Evolutionary conservation across 1,139 yeast species (phyloP).

Genomic region (Trichomonascaceae sp.): DNA sequence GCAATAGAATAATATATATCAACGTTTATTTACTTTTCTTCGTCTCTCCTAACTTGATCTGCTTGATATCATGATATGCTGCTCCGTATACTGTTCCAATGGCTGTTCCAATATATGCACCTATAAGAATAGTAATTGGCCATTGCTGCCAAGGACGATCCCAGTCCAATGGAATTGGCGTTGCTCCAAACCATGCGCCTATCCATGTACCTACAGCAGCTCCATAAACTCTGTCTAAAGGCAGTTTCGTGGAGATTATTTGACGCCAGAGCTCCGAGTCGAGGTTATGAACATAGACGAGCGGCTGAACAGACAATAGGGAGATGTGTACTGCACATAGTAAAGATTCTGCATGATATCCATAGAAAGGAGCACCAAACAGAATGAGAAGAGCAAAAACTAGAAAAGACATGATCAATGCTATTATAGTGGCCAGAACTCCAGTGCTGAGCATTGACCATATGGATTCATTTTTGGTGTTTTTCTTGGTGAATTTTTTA

Average conservation of each 20-base stretch:
- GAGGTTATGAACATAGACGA: constrained; percentile 54
- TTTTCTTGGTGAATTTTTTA: not conserved
- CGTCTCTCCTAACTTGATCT: not conserved
- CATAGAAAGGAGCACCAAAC: constrained; percentile 82
- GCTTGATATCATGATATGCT: constrained; percentile 9
- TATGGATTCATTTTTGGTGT: not conserved
- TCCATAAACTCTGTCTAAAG: constrained; percentile 29
- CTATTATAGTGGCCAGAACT: constrained; percentile 30
- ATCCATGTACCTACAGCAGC: constrained; percentile 49
- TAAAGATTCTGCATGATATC: constrained; percentile 52
- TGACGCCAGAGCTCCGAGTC: constrained; percentile 45
- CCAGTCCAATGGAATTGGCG: constrained; percentile 96
- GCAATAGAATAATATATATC: too few species aligned
- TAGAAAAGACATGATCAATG: constrained; percentile 46
- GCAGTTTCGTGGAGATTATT: constrained; percentile 32
- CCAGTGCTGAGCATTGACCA: constrained; percentile 18
- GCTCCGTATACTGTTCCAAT: constrained; percentile 42
- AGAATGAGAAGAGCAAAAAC: constrained; percentile 27
- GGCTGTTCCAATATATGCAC: constrained; percentile 67
- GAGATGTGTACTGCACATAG: constrained; percentile 62
- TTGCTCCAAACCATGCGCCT: constrained; percentile 90
- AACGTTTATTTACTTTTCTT: constrained; percentile 4
- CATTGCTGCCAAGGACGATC: constrained; percentile 96
- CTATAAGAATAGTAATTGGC: constrained; percentile 89
- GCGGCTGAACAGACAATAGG: constrained; percentile 55